phyloP scores from a whole-genome alignment of 2,329 filamentous ascomycete genomes.

The Neobulgaria alba region DNA sequence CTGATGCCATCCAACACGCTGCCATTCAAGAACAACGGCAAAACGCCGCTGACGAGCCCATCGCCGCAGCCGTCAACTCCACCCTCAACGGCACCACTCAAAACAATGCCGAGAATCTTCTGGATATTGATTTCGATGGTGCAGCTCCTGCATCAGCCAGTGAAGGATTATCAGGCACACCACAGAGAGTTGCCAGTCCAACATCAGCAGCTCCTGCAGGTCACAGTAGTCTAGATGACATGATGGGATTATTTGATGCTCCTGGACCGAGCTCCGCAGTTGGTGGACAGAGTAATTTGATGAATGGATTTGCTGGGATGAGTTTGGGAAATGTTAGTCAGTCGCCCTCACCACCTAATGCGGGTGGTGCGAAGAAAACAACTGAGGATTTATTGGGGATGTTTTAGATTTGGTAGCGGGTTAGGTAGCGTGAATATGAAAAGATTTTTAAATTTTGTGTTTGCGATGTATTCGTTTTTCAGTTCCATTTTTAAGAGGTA shows the following conservation, averaged over 20 bases:
- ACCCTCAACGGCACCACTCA: conserved; percentile 53
- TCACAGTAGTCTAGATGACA: conserved; percentile 64
- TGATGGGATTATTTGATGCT: conserved; percentile 62
- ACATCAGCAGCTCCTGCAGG: conserved; percentile 30
- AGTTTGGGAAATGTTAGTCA: conserved; percentile 49
- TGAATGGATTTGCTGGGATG: conserved; percentile 80
- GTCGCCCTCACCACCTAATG: conserved; percentile 56
- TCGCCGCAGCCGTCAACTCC: conserved; percentile 71
- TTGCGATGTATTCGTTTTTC: too few species aligned
- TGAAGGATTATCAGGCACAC: conserved; percentile 52
- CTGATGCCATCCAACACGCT: conserved; percentile 87
- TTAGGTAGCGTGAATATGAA: background rate
- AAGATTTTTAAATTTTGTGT: too few species aligned
- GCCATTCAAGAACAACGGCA: conserved; percentile 95
- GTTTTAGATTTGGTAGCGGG: conserved; percentile 35
- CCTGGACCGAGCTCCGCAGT: conserved; percentile 11
- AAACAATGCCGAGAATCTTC: conserved; percentile 83
- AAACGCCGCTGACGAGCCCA: conserved; percentile 86
- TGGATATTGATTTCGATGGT: conserved; percentile 95
- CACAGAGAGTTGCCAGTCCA: conserved; percentile 60
- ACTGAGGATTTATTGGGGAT: conserved; percentile 52
- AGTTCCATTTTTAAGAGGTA: too few species aligned
- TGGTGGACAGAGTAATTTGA: conserved; percentile 29
- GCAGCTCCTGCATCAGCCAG: conserved; percentile 83
- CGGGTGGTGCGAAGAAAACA: conserved; percentile 41